Evolutionary conservation across 2,329 filamentous ascomycete genomes (phyloP).

Genomic region (Metarhizium sp.): DNA sequence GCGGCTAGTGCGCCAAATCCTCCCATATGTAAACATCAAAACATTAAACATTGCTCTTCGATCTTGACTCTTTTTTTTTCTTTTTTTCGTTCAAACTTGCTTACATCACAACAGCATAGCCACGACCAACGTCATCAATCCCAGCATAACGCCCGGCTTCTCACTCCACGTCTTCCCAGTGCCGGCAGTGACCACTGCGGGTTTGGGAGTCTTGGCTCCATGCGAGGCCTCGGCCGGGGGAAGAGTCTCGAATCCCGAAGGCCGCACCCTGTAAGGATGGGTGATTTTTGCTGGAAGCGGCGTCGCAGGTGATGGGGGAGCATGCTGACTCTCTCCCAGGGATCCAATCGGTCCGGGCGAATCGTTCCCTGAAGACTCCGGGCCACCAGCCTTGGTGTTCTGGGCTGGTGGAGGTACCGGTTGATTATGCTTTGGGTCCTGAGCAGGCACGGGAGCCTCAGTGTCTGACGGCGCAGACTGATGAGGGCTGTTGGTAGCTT

Average conservation of each 20-base stretch:
- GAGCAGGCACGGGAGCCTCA: not conserved
- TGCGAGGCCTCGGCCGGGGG: not conserved
- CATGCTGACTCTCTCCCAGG: not conserved
- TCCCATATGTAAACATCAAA: not conserved
- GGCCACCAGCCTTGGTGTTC: not conserved
- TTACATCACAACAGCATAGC: slow-evolving; percentile 1
- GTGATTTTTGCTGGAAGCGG: not conserved
- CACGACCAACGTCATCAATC: slow-evolving; percentile 1
- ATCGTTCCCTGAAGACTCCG: not conserved
- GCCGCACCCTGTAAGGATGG: not conserved
- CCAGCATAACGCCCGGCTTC: not conserved
- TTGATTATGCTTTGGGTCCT: not conserved
- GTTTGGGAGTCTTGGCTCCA: not conserved
- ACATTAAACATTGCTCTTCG: not conserved
- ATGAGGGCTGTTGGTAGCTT: not conserved
- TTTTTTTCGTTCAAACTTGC: not conserved
- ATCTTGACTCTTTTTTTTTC: not conserved
- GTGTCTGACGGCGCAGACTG: not conserved
- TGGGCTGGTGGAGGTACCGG: not conserved
- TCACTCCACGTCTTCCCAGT: not conserved
- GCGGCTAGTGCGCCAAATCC: not conserved
- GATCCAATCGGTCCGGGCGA: not conserved
- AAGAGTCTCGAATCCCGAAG: not conserved
- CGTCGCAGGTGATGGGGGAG: not conserved
- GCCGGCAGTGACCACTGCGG: slow-evolving; percentile 1